Percentiles rank a stretch among this genome's conserved stretches.
Conservation (phyloP, 2,329 filamentous ascomycete genomes). For the Xylariaceae sp. region DNA sequence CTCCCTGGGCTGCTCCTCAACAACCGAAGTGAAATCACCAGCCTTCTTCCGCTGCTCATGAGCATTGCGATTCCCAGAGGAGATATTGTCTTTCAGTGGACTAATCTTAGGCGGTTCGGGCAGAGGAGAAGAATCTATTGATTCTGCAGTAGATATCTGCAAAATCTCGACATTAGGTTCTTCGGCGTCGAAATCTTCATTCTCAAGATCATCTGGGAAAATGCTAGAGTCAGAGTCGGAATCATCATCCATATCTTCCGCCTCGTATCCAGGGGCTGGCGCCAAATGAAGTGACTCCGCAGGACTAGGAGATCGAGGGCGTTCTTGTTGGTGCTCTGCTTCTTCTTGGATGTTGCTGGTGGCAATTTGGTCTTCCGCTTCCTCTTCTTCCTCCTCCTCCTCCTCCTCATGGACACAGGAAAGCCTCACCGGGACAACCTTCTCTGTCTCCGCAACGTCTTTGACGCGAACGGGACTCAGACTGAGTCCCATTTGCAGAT, state of each 20-base stretch:
- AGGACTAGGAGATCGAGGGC: slow-evolving; percentile 41
- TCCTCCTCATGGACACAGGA: slow-evolving; percentile 38
- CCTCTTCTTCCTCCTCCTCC: slow-evolving; percentile 42
- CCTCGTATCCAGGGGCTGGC: slow-evolving; percentile 32
- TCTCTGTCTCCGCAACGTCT: slow-evolving; percentile 45
- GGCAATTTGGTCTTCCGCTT: slow-evolving; percentile 31
- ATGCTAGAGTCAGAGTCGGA: slow-evolving; percentile 37
- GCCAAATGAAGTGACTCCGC: slow-evolving; percentile 39
- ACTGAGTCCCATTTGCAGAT: slow-evolving; percentile 64
- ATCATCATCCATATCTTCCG: slow-evolving; percentile 28
- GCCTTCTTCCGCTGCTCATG: slow-evolving; percentile 35
- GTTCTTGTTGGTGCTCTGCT: slow-evolving; percentile 67
- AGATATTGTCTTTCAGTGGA: slow-evolving; percentile 49
- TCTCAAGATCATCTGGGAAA: slow-evolving; percentile 38
- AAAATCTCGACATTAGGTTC: slow-evolving; percentile 32
- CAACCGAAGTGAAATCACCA: slow-evolving; percentile 42
- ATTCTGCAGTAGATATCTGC: slow-evolving; percentile 28
- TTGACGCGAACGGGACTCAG: slow-evolving; percentile 56
- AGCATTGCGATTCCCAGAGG: slow-evolving; percentile 44
- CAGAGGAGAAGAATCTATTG: slow-evolving; percentile 40
- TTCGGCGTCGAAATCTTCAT: slow-evolving; percentile 25
- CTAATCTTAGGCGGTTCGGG: slow-evolving; percentile 45
- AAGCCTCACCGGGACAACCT: slow-evolving; percentile 35
- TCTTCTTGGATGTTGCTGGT: slow-evolving; percentile 38
- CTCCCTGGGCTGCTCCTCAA: slow-evolving; percentile 47